Conservation (phyloP, 2,329 filamentous ascomycete genomes). For the Simplicillium sp. region DNA sequence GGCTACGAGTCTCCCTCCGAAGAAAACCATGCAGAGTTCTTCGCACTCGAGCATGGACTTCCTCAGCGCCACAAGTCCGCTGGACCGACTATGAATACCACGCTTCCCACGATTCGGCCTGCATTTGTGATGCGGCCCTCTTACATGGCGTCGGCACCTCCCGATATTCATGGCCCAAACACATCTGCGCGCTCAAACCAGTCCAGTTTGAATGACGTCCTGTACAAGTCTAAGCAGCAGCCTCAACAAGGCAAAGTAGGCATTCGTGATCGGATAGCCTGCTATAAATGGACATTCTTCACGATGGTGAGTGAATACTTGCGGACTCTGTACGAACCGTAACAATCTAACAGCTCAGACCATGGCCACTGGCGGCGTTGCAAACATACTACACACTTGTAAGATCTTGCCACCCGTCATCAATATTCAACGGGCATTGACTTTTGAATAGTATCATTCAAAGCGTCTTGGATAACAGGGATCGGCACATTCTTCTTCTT, state of each 20-base stretch:
- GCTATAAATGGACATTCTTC: slow-evolving; percentile 67
- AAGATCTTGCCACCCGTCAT: slow-evolving; percentile 12
- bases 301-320: slow-evolving; percentile 35
- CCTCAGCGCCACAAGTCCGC: background rate
- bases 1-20: slow-evolving; percentile 30
- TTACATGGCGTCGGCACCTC: slow-evolving; percentile 1
- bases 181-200: slow-evolving; percentile 11
- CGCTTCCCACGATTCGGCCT: slow-evolving; percentile 5
- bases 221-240: slow-evolving; percentile 19
- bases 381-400: slow-evolving; percentile 46
- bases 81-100: background rate
- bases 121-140: slow-evolving; percentile 6
- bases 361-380: slow-evolving; percentile 46
- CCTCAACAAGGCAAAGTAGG: slow-evolving; percentile 23
- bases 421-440: slow-evolving; percentile 3
- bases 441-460: slow-evolving; percentile 37
- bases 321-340: background rate
- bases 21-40: slow-evolving; percentile 18
- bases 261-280: slow-evolving; percentile 40
- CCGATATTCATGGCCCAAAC: background rate
- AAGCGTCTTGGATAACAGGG: slow-evolving; percentile 44
- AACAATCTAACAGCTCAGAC: slow-evolving; percentile 9
- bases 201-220: slow-evolving; percentile 22
- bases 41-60: slow-evolving; percentile 10
- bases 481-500: slow-evolving; percentile 54